Evolutionary conservation across 2,329 filamentous ascomycete species (phyloP).

Genomic region (Balansia obtecta): DNA sequence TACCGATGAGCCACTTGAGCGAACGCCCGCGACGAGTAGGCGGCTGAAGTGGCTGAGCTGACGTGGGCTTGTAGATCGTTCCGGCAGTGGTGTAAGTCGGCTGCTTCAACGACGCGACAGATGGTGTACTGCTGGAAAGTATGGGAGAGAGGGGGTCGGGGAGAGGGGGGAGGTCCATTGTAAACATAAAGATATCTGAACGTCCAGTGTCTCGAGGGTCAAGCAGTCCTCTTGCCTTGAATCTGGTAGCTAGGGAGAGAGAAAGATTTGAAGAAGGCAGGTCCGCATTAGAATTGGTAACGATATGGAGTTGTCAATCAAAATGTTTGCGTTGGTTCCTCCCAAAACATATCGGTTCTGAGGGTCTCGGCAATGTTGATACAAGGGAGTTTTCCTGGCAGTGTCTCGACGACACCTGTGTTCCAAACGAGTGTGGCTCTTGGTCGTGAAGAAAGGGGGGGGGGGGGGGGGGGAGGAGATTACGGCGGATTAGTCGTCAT

Average conservation of each 20-base stretch:
- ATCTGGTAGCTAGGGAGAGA: constrained; percentile 5
- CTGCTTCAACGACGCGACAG: constrained; percentile 17
- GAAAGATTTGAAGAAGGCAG: constrained; percentile 16
- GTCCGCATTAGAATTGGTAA: constrained; percentile 15
- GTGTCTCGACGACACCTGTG: not conserved
- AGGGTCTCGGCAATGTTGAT: constrained; percentile 1
- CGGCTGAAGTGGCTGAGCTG: constrained; percentile 34
- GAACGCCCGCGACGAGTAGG: constrained; percentile 38
- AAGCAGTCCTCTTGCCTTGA: constrained; percentile 5
- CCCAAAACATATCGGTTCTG: constrained; percentile 9
- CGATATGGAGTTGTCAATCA: not conserved
- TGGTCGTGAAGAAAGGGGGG: too few species aligned
- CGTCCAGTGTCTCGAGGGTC: not conserved
- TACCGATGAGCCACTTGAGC: constrained; percentile 25
- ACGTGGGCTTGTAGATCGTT: constrained; percentile 39
- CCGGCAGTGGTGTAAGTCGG: constrained; percentile 43
- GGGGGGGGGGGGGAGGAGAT: not conserved
- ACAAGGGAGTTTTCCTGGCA: not conserved
- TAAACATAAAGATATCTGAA: constrained; percentile 7
- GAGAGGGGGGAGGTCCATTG: constrained; percentile 18
- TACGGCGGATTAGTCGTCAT: not conserved
- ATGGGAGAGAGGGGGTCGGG: constrained; percentile 13
- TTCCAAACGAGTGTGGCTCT: not conserved
- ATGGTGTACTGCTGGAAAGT: constrained; percentile 11
- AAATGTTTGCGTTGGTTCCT: not conserved